A percentile compares a stretch with the other conserved stretches of the same genome.
These are phyloP conservation scores for Crataegus laevigata DNA, from an alignment of 306 rosid species.

Conservation along the genomic window DNA sequence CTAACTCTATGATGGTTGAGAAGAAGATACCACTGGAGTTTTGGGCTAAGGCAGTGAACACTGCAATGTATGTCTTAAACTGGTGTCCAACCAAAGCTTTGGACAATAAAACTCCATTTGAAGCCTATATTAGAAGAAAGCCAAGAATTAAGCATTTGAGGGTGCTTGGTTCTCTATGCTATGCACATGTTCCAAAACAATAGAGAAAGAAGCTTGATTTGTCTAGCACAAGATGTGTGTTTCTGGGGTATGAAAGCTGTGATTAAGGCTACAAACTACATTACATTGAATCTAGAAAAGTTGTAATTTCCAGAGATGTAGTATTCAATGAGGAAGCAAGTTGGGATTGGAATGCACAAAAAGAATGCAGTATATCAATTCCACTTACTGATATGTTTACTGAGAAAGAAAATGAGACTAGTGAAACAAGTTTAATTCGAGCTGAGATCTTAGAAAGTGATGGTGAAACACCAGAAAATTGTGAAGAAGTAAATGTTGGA, in stretches of 20 bases:
- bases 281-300: too few species aligned
- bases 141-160: background rate
- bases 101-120: background rate
- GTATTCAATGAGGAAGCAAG: too few species aligned
- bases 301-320: too few species aligned
- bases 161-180: background rate
- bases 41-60: background rate
- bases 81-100: background rate
- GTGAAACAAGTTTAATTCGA: background rate
- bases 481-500: too few species aligned
- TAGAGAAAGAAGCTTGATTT: background rate
- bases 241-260: background rate
- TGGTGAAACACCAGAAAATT: too few species aligned
- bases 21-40: background rate
- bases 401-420: too few species aligned
- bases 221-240: background rate
- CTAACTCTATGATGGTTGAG: background rate
- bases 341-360: background rate
- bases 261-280: background rate
- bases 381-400: background rate
- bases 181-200: background rate
- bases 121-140: background rate
- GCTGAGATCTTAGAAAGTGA: too few species aligned
- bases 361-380: background rate
- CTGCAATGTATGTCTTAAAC: background rate